These are phyloP conservation scores for Kazachstania sp. DNA, from an alignment of 1,139 yeast genomes.

Conservation along the genomic window DNA sequence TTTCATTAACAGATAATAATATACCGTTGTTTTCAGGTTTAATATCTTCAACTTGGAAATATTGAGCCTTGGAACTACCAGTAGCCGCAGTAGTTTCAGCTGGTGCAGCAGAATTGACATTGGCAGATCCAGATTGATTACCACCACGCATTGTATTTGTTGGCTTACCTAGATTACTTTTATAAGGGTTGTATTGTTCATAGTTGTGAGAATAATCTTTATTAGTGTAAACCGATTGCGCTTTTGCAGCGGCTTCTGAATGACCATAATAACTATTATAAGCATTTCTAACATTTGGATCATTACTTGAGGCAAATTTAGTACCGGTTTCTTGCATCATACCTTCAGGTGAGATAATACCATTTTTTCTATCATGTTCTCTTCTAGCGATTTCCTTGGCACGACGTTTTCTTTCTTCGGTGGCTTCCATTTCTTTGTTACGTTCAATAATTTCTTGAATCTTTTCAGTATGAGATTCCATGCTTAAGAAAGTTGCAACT, in stretches of 20 bases:
- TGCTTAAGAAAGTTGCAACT: slow-evolving; percentile 82
- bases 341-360: slow-evolving; percentile 16
- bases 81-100: not conserved
- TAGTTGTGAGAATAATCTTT: too few relatives aligned
- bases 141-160: not conserved
- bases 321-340: slow-evolving; percentile 3
- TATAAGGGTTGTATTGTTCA: too few relatives aligned
- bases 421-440: slow-evolving; percentile 93
- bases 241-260: slow-evolving; percentile 27
- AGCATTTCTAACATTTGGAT: slow-evolving; percentile 30
- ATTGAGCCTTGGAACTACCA: slow-evolving; percentile 1
- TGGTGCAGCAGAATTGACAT: not conserved
- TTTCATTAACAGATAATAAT: slow-evolving; percentile 68
- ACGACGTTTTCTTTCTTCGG: slow-evolving; percentile 91
- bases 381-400: slow-evolving; percentile 92
- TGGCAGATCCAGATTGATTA: not conserved
- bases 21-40: slow-evolving; percentile 58
- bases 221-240: too few relatives aligned
- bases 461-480: slow-evolving; percentile 98
- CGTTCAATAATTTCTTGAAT: slow-evolving; percentile 96
- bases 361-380: slow-evolving; percentile 59
- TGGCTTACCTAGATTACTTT: not conserved
- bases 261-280: slow-evolving; percentile 32
- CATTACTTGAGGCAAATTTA: slow-evolving; percentile 22
- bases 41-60: slow-evolving; percentile 20